Evolutionary conservation across 345 rosid species (phyloP), one percentile per base, ranked within the genome.

Genomic region (Bruguiera gymnorhiza): DNA sequence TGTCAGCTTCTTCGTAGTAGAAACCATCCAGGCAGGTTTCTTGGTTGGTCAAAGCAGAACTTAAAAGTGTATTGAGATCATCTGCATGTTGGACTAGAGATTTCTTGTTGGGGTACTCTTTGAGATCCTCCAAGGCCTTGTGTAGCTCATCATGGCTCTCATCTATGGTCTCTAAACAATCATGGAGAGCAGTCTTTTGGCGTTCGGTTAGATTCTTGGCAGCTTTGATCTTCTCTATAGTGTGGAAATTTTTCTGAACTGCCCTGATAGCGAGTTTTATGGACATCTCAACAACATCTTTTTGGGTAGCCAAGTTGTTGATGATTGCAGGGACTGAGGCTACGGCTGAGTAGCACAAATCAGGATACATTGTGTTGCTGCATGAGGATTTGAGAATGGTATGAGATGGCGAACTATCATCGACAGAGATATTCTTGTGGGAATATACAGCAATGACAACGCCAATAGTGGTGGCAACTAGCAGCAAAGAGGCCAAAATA

Each of bases 31-130:
- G 79, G 66, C 89, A 85, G 4, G 92, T 91, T 58, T 82, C 93
- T 24, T 82, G 92, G 79, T 91, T 91, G 20, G 97, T 91, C 73
- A 91, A 89, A 55, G 97, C 95, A 4, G 97, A 80, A 73, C 97
- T 89, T 66, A 89, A 60, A 7, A 91, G 58, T 8, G 91, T 87
- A 67, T 87, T 87, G 68, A 91, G 85, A 75, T 91, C 91, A 29
- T 83, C 88, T 4, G 97, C 89, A 8, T 88, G 92, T 39, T 81
- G 76, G 4, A 62, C 36, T 32, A 89, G 70, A 32, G 91, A 70
- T 69, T 88, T 88, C 82, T 72, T 80, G 68, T 48, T 70, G 3
- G 95, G 95, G 70, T 91, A 91, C 64, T 67, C 24, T 2, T 75
- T 67, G 20, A 91, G 87, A 71, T 87, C 89, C 65, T 81, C 83